These are phyloP conservation scores for Mycocentrospora acerina DNA, from an alignment of 2,329 filamentous ascomycete species.

Conservation along the genomic window DNA sequence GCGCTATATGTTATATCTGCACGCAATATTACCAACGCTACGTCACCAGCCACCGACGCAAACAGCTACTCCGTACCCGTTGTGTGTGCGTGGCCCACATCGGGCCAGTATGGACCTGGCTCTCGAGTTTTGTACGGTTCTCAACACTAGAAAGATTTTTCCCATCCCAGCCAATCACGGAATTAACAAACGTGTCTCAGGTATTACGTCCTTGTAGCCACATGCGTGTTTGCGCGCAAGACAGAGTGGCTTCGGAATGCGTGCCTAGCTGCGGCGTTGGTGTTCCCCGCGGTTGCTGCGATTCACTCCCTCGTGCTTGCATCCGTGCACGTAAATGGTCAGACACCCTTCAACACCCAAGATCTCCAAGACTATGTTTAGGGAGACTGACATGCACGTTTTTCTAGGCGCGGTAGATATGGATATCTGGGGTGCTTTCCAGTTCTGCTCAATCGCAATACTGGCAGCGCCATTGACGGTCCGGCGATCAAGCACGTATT, in stretches of 20 bases:
- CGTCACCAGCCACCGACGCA: constrained; percentile 16
- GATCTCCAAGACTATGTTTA: constrained; percentile 3
- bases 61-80: constrained; percentile 44
- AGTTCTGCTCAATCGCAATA: constrained; percentile 66
- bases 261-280: constrained; percentile 60
- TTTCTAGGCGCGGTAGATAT: constrained; percentile 63
- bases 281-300: constrained; percentile 65
- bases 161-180: constrained; percentile 7
- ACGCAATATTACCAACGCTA: constrained; percentile 9
- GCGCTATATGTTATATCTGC: constrained; percentile 21
- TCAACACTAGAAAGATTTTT: not conserved
- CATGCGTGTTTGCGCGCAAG: constrained; percentile 64
- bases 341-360: constrained; percentile 26
- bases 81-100: constrained; percentile 59
- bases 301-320: constrained; percentile 65
- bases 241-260: constrained; percentile 63
- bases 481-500: constrained; percentile 63
- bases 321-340: constrained; percentile 60
- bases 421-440: constrained; percentile 69
- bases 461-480: constrained; percentile 65
- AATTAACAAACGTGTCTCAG: constrained; percentile 44
- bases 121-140: constrained; percentile 51
- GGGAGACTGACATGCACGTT: constrained; percentile 7
- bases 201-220: constrained; percentile 63
- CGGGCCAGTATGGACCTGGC: constrained; percentile 59